phyloP scores from a whole-genome alignment of 805 yeast genomes.

The Pichia insulana region DNA sequence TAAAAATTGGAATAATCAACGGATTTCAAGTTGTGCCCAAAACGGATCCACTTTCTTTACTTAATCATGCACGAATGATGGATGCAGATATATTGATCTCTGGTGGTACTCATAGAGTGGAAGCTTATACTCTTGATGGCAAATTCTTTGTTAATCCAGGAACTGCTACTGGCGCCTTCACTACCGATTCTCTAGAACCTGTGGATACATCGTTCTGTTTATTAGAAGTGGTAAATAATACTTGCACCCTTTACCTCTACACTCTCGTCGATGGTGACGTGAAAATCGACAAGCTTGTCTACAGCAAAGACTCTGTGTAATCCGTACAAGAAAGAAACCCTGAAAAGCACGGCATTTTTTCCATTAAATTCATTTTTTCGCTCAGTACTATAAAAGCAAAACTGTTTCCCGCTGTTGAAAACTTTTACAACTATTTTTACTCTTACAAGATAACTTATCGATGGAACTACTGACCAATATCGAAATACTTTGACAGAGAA shows the following conservation, averaged over 20 bases:
- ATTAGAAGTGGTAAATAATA: constrained; percentile 72
- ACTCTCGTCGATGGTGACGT: constrained; percentile 74
- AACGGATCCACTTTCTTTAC: constrained; percentile 75
- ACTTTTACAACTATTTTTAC: no score
- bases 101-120: constrained; percentile 91
- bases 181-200: constrained; percentile 16
- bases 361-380: no score
- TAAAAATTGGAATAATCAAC: constrained; percentile 76
- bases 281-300: constrained; percentile 51
- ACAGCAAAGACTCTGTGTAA: neutral
- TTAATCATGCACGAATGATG: constrained; percentile 78
- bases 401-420: no score
- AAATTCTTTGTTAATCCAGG: constrained; percentile 96
- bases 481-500: neutral
- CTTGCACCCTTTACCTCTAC: constrained; percentile 78
- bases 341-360: no score
- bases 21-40: constrained; percentile 81
- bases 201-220: constrained; percentile 71
- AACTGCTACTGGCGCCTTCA: constrained; percentile 87
- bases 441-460: no score
- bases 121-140: constrained; percentile 87
- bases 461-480: no score
- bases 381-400: no score
- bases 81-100: constrained; percentile 86
- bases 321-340: no score